A percentile compares a stretch with the other conserved stretches of the same genome.
Evolutionary conservation across 352 stramenopile species (phyloP).

Genomic region (Phytophthora pluvialis): DNA sequence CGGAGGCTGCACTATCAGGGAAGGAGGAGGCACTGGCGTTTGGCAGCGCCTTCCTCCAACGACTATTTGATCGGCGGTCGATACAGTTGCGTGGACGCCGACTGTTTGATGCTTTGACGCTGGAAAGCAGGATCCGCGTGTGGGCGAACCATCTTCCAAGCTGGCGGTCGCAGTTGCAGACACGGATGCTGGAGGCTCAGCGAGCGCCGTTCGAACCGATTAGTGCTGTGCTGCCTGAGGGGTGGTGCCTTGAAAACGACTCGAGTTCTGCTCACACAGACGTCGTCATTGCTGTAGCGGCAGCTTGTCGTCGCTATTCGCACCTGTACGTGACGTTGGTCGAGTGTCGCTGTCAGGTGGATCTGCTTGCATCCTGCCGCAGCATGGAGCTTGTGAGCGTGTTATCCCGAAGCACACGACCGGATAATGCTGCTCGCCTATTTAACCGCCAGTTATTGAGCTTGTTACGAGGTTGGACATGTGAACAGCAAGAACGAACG

Average conservation of each 20-base stretch:
- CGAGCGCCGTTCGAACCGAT: constrained; percentile 41
- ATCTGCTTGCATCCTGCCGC: constrained; percentile 43
- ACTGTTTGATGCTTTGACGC: constrained; percentile 39
- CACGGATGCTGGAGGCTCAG: constrained; percentile 48
- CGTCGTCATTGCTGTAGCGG: background rate
- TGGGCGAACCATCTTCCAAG: constrained; percentile 53
- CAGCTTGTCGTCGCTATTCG: constrained; percentile 37
- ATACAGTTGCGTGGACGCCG: background rate
- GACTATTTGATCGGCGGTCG: constrained; percentile 26
- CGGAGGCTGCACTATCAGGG: constrained; percentile 26
- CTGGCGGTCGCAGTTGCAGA: constrained; percentile 47
- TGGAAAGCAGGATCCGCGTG: constrained; percentile 33
- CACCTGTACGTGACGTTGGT: constrained; percentile 50
- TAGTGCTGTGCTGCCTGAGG: constrained; percentile 12
- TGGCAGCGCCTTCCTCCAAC: constrained; percentile 31
- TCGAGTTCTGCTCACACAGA: background rate
- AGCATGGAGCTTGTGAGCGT: constrained; percentile 44
- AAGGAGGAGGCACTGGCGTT: constrained; percentile 24
- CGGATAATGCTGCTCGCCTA: constrained; percentile 16
- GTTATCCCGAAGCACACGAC: constrained; percentile 33
- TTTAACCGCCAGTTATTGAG: constrained; percentile 37
- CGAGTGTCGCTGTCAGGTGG: constrained; percentile 34
- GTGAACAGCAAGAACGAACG: constrained; percentile 13
- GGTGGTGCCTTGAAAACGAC: constrained; percentile 7
- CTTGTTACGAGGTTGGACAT: constrained; percentile 8